Conservation (phyloP, 164 flowering plant species). For the Litsea cubeba region DNA sequence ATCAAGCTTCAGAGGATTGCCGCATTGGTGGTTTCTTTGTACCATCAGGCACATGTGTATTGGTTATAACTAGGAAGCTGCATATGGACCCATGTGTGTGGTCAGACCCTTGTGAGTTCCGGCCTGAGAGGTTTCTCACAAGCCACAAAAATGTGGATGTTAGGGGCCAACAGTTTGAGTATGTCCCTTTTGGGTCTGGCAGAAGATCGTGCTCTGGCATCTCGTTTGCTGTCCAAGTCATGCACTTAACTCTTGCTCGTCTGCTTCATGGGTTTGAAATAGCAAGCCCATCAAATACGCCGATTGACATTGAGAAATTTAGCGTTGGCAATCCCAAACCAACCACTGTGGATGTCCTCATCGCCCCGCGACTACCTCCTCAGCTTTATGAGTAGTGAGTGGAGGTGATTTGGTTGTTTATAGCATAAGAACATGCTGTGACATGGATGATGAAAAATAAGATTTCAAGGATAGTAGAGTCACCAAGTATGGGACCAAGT, state of each 20-base stretch:
- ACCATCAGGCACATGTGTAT: constrained; percentile 21
- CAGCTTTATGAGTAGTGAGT: constrained; percentile 13
- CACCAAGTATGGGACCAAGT: too few relatives aligned
- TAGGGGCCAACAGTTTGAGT: constrained; percentile 27
- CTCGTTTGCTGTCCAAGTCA: constrained; percentile 27
- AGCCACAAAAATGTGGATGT: constrained; percentile 19
- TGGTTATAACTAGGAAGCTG: constrained; percentile 23
- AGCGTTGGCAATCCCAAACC: constrained; percentile 24
- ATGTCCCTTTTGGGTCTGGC: constrained; percentile 44
- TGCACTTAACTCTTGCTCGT: constrained; percentile 33
- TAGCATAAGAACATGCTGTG: background rate
- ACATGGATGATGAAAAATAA: background rate
- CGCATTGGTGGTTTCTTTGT: constrained; percentile 23
- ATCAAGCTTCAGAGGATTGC: constrained; percentile 26
- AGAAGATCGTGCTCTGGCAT: constrained; percentile 43
- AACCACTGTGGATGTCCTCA: constrained; percentile 33
- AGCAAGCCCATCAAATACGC: background rate
- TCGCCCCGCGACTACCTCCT: constrained; percentile 28
- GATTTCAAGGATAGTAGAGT: background rate
- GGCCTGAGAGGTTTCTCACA: constrained; percentile 28
- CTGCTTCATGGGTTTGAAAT: constrained; percentile 36
- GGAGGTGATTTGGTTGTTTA: background rate
- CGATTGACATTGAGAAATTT: constrained; percentile 32
- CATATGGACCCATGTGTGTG: constrained; percentile 31
- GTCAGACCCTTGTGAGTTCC: constrained; percentile 16